A percentile compares a stretch with the other conserved stretches of the same genome.
phyloP scores from a whole-genome alignment of 108 stramenopile species.

The Nitzschia sp. region DNA sequence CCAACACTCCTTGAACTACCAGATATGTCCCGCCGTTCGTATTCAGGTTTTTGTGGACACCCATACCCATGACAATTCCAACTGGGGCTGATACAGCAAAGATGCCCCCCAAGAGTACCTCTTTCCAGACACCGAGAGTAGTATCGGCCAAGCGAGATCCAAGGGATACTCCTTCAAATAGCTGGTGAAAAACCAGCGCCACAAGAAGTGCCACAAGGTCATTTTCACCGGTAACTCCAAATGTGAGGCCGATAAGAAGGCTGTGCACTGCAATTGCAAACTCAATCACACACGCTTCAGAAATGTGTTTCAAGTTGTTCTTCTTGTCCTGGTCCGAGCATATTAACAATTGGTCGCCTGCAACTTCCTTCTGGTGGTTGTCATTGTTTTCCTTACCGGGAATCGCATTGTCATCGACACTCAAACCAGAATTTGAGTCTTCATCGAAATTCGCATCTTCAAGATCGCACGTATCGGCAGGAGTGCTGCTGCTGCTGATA shows the following conservation, averaged over 20 bases:
- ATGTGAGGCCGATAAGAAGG: neutral
- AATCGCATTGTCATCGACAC: neutral
- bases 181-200: neutral
- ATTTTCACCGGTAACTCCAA: neutral
- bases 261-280: neutral
- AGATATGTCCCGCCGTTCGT: neutral
- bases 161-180: neutral
- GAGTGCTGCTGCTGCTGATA: neutral
- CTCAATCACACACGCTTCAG: neutral
- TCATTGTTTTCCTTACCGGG: neutral
- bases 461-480: neutral
- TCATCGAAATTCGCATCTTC: neutral
- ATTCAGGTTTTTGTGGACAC: neutral
- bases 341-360: too few species aligned
- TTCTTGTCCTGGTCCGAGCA: neutral
- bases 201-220: neutral
- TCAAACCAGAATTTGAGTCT: neutral
- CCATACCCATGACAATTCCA: neutral
- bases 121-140: neutral
- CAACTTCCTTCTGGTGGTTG: too few species aligned
- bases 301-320: neutral
- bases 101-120: neutral
- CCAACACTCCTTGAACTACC: neutral
- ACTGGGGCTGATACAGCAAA: neutral
- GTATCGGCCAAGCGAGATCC: neutral